phyloP scores from a whole-genome alignment of 495 filamentous ascomycete genomes.

The Penicillium robsamsonii region DNA sequence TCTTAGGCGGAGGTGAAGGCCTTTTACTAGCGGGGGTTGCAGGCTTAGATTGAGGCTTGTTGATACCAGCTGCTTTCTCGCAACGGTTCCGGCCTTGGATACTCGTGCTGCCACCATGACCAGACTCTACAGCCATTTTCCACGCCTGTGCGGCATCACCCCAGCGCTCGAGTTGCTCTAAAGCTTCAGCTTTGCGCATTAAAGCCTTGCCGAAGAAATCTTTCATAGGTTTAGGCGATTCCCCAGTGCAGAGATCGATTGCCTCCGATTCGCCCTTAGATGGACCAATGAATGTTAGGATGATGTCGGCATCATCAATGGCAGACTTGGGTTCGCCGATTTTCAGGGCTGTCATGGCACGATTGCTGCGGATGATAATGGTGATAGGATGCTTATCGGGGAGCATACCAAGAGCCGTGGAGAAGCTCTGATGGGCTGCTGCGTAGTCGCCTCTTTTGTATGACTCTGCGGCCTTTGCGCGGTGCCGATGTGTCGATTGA shows the following conservation, averaged over 20 bases:
- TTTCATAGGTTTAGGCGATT: constrained; percentile 79
- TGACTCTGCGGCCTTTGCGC: constrained; percentile 74
- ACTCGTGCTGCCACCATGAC: constrained; percentile 77
- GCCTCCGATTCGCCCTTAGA: constrained; percentile 73
- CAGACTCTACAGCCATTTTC: constrained; percentile 77
- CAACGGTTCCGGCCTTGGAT: constrained; percentile 86
- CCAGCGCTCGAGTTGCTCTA: constrained; percentile 97
- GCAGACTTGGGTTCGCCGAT: constrained; percentile 85
- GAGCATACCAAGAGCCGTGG: constrained; percentile 67
- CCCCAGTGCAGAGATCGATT: constrained; percentile 63
- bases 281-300: constrained; percentile 76
- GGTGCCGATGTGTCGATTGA: constrained; percentile 67
- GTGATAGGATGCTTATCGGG: constrained; percentile 80
- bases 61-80: constrained; percentile 70
- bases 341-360: constrained; percentile 83
- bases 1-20: constrained; percentile 36
- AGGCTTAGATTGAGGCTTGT: constrained; percentile 48
- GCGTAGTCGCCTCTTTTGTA: constrained; percentile 95
- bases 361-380: constrained; percentile 87
- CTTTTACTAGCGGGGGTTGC: constrained; percentile 38
- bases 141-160: constrained; percentile 74
- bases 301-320: constrained; percentile 76
- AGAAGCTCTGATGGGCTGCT: constrained; percentile 77
- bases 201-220: constrained; percentile 91
- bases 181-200: constrained; percentile 89